Base-by-base conservation (phyloP, 1,284 basidiomycete genomes). In the Leccinum glutinopallens region DNA sequence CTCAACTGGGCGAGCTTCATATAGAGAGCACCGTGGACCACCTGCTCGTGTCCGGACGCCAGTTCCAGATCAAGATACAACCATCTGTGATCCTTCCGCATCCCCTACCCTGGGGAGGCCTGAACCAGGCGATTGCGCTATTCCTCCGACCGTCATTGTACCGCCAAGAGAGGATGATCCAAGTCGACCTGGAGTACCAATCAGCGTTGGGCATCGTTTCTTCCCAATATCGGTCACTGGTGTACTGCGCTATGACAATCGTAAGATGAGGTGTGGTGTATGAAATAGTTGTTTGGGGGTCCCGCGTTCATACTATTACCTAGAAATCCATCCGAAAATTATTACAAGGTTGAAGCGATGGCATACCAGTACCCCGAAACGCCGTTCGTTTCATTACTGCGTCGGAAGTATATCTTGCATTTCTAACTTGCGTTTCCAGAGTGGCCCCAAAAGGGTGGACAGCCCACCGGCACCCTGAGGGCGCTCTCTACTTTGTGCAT, bases 401-500 rank as follows among this genome's bases (percentile, higher is more conserved):
- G 1, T 58, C n/a, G 3, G 22, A 51, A 22, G 13, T 59, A 10
- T 37, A 39, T 33, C 4, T 49, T 5, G 0, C 19, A 46, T 41
- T 25, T 55, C 32, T n/a, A 55, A 55, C 17, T 56, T 53, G 1
- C 5, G 0, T 61, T 66, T 58, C 22, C 37, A 75, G 74, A 19
- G 56, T 33, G 5, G 22, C 63, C 3, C 74, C 71, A 0, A 15
- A 41, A 2, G 77, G 72, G 0, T 78, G 75, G 75, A 46, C 1
- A n/a, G 68, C 72, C 1, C 62, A 61, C 43, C 64, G 64, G 5
- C 75, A 76, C 17, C 75, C 75, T 29, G 75, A 76, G 56, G 75
- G 75, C 13, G 75, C 63, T 46, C 70, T 69, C 5, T 76, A 77
- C 51, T 76, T 67, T 17, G 62, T 77, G 46, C 70, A 78, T 49